Evolutionary conservation across 1,284 basidiomycete genomes (phyloP).

Genomic region (Xanthoconium separans): DNA sequence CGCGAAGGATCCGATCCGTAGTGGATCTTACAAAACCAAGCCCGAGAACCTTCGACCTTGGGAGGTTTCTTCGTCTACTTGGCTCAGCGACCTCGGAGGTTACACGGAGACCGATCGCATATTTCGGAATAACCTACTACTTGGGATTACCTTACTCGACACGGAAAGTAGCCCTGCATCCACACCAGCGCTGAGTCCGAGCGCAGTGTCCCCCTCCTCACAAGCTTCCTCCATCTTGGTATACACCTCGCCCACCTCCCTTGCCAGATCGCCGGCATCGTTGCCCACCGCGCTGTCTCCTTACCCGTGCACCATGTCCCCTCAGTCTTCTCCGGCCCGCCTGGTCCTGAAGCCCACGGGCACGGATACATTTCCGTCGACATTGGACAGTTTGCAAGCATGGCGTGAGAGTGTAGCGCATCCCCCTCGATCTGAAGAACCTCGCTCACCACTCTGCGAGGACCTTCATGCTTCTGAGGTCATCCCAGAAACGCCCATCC

Average conservation of each 20-base stretch:
- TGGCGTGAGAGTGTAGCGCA: slow-evolving; percentile 28
- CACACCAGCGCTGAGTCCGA: slow-evolving; percentile 28
- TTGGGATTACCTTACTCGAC: slow-evolving; percentile 11
- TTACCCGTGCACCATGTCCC: slow-evolving; percentile 14
- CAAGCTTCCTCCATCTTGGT: slow-evolving; percentile 17
- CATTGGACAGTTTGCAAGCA: slow-evolving; percentile 28
- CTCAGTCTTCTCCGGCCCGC: slow-evolving; percentile 12
- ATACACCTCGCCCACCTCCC: slow-evolving; percentile 12
- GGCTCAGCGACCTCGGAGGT: slow-evolving; percentile 36
- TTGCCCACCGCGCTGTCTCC: slow-evolving; percentile 13
- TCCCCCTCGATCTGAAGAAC: slow-evolving; percentile 19
- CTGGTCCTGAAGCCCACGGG: slow-evolving; percentile 27
- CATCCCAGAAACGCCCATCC: slow-evolving; percentile 4
- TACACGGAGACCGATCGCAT: slow-evolving; percentile 34
- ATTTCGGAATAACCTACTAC: slow-evolving; percentile 26
- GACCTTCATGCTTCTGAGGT: slow-evolving; percentile 8
- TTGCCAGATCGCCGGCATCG: slow-evolving; percentile 18
- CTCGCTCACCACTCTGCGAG: slow-evolving; percentile 13
- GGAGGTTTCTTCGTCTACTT: slow-evolving; percentile 25
- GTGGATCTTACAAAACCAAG: slow-evolving; percentile 12
- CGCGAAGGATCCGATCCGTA: slow-evolving; percentile 1
- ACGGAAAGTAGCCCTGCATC: slow-evolving; percentile 26
- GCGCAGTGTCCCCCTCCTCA: slow-evolving; percentile 22
- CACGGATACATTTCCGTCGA: slow-evolving; percentile 31
- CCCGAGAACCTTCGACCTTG: slow-evolving; percentile 20